Base-by-base conservation (phyloP, 345 rosid species). In the Ceriops zippeliana region DNA sequence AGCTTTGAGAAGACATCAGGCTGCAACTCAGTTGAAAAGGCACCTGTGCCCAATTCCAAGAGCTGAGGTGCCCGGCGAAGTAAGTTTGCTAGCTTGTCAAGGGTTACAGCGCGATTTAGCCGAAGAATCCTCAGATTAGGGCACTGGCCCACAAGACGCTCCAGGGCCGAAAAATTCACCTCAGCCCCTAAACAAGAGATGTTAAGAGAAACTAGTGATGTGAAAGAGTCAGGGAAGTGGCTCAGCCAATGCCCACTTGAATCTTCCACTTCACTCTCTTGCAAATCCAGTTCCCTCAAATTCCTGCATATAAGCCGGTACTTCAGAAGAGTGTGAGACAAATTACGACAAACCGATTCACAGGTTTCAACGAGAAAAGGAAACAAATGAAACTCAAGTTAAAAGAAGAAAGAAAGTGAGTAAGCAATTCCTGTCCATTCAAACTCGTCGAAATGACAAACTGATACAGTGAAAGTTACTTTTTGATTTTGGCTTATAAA, bases 221-320 rank as follows among this genome's bases (percentile, higher is more conserved):
- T 89, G 67, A 47, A 88, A 2, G 89, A 69, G 13, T 91, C 95
- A 0, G 98, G 98, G 62, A 93, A 93, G 66, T 82, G 85, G 76
- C 89, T 86, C 58, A 93, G 86, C 98, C 98, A 93, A 57, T 86
- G 89, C 70, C 95, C 97, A 80, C 95, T 89, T 28, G 75, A 69
- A 83, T 93, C 98, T 27, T 91, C 97, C 66, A 93, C 97, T 54
- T 88, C 90, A 66, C 96, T 85, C 62, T 93, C 98, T 65, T 88
- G 78, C 82, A 93, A 74, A 78, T 93, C 97, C 52, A 93, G 79
- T 81, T 80, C 96, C 80, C 77, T 87, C 79, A 93, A 76, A 76
- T 88, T 81, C 79, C 98, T 93, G 86, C 73, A 73, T 16, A 38
- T 46, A 67, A 66, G 4, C 28, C n/a, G 21, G 26, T 34, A 24